Percentiles rank a stretch among this genome's conserved stretches.
Evolutionary conservation across 2,329 filamentous ascomycete genomes (phyloP).

Genomic region (Cladosporium sp.): DNA sequence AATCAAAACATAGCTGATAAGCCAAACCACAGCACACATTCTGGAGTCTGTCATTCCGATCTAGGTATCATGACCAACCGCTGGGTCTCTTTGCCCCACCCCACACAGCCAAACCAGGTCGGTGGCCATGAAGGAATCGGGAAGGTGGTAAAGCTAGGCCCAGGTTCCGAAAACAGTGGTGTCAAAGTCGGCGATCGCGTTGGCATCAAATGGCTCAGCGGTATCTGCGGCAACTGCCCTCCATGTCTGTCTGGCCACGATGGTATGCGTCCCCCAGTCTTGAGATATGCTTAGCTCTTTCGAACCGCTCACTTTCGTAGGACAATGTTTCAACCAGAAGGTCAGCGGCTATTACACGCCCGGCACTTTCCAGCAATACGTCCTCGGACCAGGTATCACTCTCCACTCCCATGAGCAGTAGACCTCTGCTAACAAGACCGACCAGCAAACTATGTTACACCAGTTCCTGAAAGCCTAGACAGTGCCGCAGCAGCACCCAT

Average conservation of each 20-base stretch:
- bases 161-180: conserved; percentile 51
- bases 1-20: neutral
- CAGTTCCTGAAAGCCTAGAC: conserved; percentile 59
- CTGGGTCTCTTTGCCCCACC: conserved; percentile 55
- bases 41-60: conserved; percentile 63
- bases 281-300: neutral
- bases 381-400: conserved; percentile 38
- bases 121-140: conserved; percentile 67
- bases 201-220: conserved; percentile 65
- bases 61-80: conserved; percentile 50
- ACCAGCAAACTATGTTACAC: conserved; percentile 65
- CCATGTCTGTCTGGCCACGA: conserved; percentile 54
- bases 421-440: too few relatives aligned
- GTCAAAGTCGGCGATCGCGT: conserved; percentile 65
- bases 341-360: conserved; percentile 65
- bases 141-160: conserved; percentile 61
- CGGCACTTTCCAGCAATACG: conserved; percentile 70
- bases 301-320: neutral
- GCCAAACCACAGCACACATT: conserved; percentile 48
- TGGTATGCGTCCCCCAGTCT: conserved; percentile 30
- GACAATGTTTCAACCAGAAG: conserved; percentile 49
- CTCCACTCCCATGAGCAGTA: too few relatives aligned
- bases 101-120: conserved; percentile 58
- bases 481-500: conserved; percentile 62
- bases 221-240: conserved; percentile 51